Percentiles rank a stretch among this genome's conserved stretches.
Evolutionary conservation across 805 yeast genomes (phyloP).

Genomic region (Kuraishia ogatae): DNA sequence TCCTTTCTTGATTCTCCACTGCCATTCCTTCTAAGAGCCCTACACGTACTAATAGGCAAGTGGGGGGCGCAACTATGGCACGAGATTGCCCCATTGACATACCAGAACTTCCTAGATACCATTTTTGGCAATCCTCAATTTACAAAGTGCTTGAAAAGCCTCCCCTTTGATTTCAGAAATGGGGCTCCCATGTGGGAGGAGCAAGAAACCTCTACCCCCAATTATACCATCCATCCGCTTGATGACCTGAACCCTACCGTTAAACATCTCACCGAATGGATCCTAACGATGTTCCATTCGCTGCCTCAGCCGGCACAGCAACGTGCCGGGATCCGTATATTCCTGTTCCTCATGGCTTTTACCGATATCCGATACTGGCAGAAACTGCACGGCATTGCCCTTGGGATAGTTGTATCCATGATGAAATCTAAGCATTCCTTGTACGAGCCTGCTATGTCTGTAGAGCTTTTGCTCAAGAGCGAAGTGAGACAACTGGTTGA

Average conservation of each 20-base stretch:
- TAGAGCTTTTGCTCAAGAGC: neutral
- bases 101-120: constrained; percentile 49
- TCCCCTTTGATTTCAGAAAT: constrained; percentile 8
- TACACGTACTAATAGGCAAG: constrained; percentile 32
- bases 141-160: constrained; percentile 22
- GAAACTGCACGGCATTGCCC: neutral
- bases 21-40: constrained; percentile 46
- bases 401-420: neutral
- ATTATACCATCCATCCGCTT: neutral
- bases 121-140: constrained; percentile 47
- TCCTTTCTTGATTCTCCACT: constrained; percentile 39
- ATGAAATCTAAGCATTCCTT: neutral
- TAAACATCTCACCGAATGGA: neutral
- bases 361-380: neutral
- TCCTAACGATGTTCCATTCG: neutral
- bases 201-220: neutral
- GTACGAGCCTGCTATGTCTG: neutral
- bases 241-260: constrained; percentile 28
- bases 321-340: neutral
- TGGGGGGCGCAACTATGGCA: constrained; percentile 46
- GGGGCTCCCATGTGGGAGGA: too few species aligned
- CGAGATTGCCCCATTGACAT: constrained; percentile 41
- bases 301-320: neutral
- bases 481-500: constrained; percentile 1
- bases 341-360: neutral